phyloP scores from a whole-genome alignment of 176 grass and related monocot genomes.

The Oryza longistaminata region DNA sequence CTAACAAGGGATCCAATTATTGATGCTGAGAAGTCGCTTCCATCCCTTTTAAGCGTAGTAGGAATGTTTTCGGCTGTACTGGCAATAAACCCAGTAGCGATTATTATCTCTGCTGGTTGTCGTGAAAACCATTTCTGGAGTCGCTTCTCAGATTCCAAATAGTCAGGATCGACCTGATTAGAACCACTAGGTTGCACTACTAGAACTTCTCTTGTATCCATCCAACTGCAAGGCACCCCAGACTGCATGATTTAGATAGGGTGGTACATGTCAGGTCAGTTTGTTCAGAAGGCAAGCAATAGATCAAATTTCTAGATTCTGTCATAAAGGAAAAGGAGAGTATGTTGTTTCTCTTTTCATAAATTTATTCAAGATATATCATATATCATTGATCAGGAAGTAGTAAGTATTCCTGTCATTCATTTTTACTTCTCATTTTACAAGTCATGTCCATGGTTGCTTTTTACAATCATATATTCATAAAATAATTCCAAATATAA shows the following conservation, averaged over 20 bases:
- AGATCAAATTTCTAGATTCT: neutral
- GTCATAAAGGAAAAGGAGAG: slow-evolving; percentile 13
- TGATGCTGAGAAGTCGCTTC: slow-evolving; percentile 98
- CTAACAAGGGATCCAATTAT: slow-evolving; percentile 82
- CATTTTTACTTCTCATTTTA: neutral
- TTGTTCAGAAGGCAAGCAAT: slow-evolving; percentile 30
- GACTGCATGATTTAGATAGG: slow-evolving; percentile 63
- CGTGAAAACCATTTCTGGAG: slow-evolving; percentile 81
- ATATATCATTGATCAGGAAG: neutral
- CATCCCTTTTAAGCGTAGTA: slow-evolving; percentile 94
- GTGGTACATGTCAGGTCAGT: slow-evolving; percentile 45
- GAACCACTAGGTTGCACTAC: slow-evolving; percentile 80
- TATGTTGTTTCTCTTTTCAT: neutral
- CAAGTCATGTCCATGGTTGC: neutral
- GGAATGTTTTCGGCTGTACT: slow-evolving; percentile 78
- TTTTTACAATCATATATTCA: neutral
- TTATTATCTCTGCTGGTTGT: slow-evolving; percentile 63
- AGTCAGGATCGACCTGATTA: slow-evolving; percentile 89
- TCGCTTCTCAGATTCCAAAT: slow-evolving; percentile 77
- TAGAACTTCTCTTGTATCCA: slow-evolving; percentile 96
- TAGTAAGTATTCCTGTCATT: neutral
- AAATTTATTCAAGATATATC: neutral
- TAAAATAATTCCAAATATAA: neutral
- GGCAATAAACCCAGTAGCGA: slow-evolving; percentile 98
- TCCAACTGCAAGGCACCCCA: slow-evolving; percentile 82